These are phyloP conservation scores for Coemansia sp. DNA, from an alignment of 192 early-diverging fungal genomes.

Conservation along the genomic window DNA sequence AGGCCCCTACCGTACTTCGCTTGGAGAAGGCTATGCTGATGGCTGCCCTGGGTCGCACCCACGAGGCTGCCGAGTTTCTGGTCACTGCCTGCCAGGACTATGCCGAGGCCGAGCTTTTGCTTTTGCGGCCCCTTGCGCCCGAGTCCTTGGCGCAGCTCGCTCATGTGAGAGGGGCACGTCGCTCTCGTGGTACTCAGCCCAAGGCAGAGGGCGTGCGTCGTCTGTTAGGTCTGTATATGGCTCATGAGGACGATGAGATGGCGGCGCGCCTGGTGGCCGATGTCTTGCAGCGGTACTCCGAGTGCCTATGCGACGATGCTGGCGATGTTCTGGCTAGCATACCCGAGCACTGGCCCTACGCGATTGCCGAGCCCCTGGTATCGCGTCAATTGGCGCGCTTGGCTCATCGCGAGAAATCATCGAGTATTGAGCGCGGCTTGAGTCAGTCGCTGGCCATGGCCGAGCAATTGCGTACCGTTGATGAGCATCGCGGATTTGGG, in stretches of 20 bases:
- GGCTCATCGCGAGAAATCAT: conserved; percentile 1
- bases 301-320: not conserved
- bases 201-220: conserved; percentile 2
- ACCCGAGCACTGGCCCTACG: conserved; percentile 37
- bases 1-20: conserved; percentile 8
- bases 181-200: not conserved
- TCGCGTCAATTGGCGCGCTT: conserved; percentile 12
- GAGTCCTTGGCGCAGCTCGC: conserved; percentile 24
- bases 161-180: not conserved
- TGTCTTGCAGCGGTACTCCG: conserved; percentile 14
- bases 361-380: conserved; percentile 31
- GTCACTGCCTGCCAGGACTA: conserved; percentile 32
- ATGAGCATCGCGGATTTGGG: not conserved
- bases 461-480: not conserved
- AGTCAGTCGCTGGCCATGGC: conserved; percentile 6
- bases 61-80: conserved; percentile 24
- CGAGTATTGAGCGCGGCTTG: conserved; percentile 12
- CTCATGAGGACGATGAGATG: conserved; percentile 31
- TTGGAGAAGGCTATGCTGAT: conserved; percentile 37
- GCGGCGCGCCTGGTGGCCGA: conserved; percentile 32
- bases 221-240: conserved; percentile 28
- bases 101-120: conserved; percentile 43
- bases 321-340: conserved; percentile 15
- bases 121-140: conserved; percentile 17
- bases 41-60: conserved; percentile 9